Conservation (phyloP, 2,329 filamentous ascomycete species). For the Pleurostoma richardsiae region DNA sequence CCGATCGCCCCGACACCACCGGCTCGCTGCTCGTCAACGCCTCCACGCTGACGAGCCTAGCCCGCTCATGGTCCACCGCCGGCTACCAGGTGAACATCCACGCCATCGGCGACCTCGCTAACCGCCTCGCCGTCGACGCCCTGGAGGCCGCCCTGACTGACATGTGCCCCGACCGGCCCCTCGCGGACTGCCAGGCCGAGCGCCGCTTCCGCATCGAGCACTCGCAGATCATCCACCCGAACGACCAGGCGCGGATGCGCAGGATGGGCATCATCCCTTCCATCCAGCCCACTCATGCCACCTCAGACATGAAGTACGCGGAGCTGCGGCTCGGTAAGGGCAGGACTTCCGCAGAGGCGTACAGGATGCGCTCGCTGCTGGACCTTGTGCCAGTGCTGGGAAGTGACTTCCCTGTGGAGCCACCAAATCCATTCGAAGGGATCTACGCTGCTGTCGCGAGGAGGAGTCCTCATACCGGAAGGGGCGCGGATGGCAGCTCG, state of each 20-base stretch:
- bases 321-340: conserved; percentile 51
- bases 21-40: conserved; percentile 64
- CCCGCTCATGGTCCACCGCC: conserved; percentile 51
- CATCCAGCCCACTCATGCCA: conserved; percentile 68
- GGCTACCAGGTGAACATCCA: conserved; percentile 69
- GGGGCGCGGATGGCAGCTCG: conserved; percentile 37
- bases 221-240: conserved; percentile 63
- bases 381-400: conserved; percentile 52
- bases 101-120: conserved; percentile 66
- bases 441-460: conserved; percentile 64
- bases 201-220: conserved; percentile 66
- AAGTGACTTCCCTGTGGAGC: conserved; percentile 69
- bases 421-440: conserved; percentile 61
- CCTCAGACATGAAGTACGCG: conserved; percentile 66
- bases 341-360: conserved; percentile 52
- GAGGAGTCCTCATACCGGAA: conserved; percentile 51
- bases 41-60: conserved; percentile 48
- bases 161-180: conserved; percentile 38
- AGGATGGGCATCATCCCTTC: conserved; percentile 59
- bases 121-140: conserved; percentile 59
- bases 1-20: conserved; percentile 53
- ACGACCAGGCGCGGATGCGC: conserved; percentile 56
- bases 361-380: conserved; percentile 60
- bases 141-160: conserved; percentile 51
- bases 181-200: conserved; percentile 45